Percentiles rank a stretch among this genome's conserved stretches.
phyloP scores from a whole-genome alignment of 306 rosid genomes.

The Malus fusca region DNA sequence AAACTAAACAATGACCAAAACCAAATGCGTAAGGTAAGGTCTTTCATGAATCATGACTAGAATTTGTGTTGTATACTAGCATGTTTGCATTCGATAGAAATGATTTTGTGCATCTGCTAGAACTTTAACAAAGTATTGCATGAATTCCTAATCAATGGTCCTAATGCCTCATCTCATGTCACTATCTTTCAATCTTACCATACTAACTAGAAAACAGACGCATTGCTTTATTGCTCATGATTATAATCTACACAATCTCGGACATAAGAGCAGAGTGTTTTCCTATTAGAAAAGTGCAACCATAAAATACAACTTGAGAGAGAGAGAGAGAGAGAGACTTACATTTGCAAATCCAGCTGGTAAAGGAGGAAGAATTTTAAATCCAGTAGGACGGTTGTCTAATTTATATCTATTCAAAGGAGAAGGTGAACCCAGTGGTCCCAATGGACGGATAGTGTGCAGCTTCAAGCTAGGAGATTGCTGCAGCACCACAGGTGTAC shows the following conservation, averaged over 20 bases:
- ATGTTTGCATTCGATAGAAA: background rate
- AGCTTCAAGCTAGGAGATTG: conserved; percentile 55
- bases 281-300: background rate
- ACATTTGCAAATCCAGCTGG: conserved; percentile 72
- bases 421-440: conserved; percentile 34
- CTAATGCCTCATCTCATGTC: background rate
- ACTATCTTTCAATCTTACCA: background rate
- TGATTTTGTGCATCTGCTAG: background rate
- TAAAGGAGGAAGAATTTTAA: conserved; percentile 72
- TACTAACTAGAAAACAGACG: background rate
- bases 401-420: conserved; percentile 58
- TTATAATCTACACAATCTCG: background rate
- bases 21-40: background rate
- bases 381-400: conserved; percentile 73
- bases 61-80: background rate
- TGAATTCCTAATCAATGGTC: background rate
- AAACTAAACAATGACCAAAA: background rate
- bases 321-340: conserved; percentile 27
- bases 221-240: background rate
- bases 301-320: background rate
- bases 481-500: conserved; percentile 31
- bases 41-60: background rate
- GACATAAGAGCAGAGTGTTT: background rate
- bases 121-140: background rate
- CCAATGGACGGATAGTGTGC: conserved; percentile 35